Conservation (phyloP, 768 basidiomycete species). For the Pholiota molesta region DNA sequence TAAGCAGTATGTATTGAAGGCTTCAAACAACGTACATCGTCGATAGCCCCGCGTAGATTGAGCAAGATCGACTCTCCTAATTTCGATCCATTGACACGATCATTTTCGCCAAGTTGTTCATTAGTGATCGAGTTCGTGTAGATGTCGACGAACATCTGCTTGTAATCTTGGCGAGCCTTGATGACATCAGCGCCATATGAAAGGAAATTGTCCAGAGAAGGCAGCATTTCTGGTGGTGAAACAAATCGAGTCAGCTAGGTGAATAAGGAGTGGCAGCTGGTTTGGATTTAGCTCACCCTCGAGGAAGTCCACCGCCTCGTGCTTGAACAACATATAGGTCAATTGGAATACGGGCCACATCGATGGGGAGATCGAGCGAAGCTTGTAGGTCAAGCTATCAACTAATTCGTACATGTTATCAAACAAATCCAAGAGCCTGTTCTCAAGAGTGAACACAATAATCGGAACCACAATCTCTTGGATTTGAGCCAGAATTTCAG, state of each 20-base stretch:
- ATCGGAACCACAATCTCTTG: conserved; percentile 83
- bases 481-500: conserved; percentile 76
- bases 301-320: conserved; percentile 83
- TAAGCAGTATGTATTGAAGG: background rate
- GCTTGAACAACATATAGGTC: conserved; percentile 82
- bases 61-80: conserved; percentile 82
- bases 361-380: conserved; percentile 70
- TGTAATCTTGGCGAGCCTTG: conserved; percentile 73
- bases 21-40: conserved; percentile 60
- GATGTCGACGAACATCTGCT: conserved; percentile 80
- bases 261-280: background rate
- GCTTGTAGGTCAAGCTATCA: conserved; percentile 83
- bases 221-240: conserved; percentile 71
- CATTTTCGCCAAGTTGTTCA: conserved; percentile 78
- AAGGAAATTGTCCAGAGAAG: conserved; percentile 86
- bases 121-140: conserved; percentile 75
- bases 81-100: conserved; percentile 83
- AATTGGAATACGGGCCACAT: conserved; percentile 91
- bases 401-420: conserved; percentile 88
- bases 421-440: conserved; percentile 77
- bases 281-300: conserved; percentile 56
- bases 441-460: conserved; percentile 75
- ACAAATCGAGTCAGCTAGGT: conserved; percentile 1
- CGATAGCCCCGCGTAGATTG: conserved; percentile 75
- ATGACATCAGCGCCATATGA: conserved; percentile 81